Evolutionary conservation across 2,329 filamentous ascomycete species (phyloP), one percentile per base, ranked within the genome.

Genomic region (Aspergillus ruber): DNA sequence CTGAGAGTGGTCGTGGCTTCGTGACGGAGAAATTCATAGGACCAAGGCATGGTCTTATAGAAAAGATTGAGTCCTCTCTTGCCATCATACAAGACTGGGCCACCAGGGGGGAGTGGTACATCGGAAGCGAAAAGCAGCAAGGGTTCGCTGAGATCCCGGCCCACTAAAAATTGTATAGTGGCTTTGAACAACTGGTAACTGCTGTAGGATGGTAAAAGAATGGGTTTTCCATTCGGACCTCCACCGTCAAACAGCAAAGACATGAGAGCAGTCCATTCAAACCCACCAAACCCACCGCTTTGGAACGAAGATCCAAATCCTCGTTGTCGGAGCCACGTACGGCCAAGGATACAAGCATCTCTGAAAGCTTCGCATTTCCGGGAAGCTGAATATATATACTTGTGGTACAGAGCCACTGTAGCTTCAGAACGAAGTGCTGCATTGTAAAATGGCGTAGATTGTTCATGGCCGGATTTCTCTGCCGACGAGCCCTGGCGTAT

Each of bases 101-200:
- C 58, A 62, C 67, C 58, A 61, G 72, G 21, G 49, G 68, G 60
- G 56, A 75, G 56, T 15, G 55, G 36, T n/a, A 66, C 47, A 32
- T 62, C 59, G 13, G 52, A 57, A 41, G 56, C 50, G 35, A 55
- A 63, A 29, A 66, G 53, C 49, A 82, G 59, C 52, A 84, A 77
- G 0, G 86, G 82, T 55, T 81, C 86, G 57, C 81, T 84, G 46
- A 96, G 73, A 59, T 95, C 84, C 33, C 81, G 84, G 1, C 81
- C 79, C 1, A 86, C 83, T 15, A 98, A 73, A 56, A 91, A 93
- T 63, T 96, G 91, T n/a, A 98, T 73, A 1, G 85, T 83, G 2
- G 89, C 90, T 69, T 96, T 97, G 78, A 98, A 96, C 40, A 97
- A 77, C 67, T 97, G 91, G 20, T 91, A 93, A 67, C 86, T 86